Evolutionary conservation across 2,329 filamentous ascomycete species (phyloP), one percentile per base, ranked within the genome.

Genomic region (Penicillium sp.): DNA sequence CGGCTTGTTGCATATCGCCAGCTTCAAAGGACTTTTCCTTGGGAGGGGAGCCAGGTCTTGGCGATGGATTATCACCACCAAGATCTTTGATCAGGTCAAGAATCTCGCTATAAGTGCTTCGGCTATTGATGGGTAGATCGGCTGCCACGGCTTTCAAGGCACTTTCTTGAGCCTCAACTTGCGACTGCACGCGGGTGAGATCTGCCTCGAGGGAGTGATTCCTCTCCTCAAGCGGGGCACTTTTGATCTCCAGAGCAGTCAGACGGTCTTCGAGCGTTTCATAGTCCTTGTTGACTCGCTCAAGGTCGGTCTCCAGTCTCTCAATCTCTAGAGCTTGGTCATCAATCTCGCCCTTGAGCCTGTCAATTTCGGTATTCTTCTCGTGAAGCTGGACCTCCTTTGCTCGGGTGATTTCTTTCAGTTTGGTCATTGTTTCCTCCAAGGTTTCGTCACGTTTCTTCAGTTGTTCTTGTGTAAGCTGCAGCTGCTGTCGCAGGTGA

Each of bases 101-200:
- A n/a, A 80, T 75, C 45, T 79, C 75, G 26, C 67, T 72, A 58
- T 76, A 79, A 6, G 74, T 73, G 59, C 73, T 77, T 26, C 71
- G 72, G 6, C 68, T 68, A 3, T 65, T 71, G 5, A 73, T 61
- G 5, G 76, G 74, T 3, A 78, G 62, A 38, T 78, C 75, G 8
- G 70, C 72, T 13, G 76, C 77, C 37, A 76, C 71, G 6, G 70
- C 71, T 37, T 76, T 76, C 13, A 79, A 63, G 1, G 75, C 75
- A 54, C 73, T 76, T 54, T 73, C 70, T 54, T 78, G 76, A 2
- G 75, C 73, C 37, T 71, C 71, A 25, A 76, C 68, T 52, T 78
- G 75, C 1, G 75, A 72, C 53, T 75, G 75, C 11, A 71, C 75
- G 16, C 69, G 70, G 1, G 65, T 71, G 14, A 78, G 62, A 43